Conservation (phyloP, 257 asterid species). For the Datura wrightii region DNA sequence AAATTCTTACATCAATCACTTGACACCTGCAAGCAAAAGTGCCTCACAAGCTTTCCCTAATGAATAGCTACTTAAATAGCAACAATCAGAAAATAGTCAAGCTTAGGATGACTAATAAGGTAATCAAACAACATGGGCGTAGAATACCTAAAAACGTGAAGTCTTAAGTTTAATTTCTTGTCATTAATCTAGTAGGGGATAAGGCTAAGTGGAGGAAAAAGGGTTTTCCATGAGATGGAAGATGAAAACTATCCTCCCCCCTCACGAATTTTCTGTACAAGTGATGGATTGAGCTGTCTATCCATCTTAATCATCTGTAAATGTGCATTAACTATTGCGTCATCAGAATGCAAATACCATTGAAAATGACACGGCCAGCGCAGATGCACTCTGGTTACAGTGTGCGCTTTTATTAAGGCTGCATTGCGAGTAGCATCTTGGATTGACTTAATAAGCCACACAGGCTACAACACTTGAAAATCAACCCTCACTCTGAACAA, state of each 20-base stretch:
- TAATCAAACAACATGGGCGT: not conserved
- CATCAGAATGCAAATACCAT: not conserved
- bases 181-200: conserved; percentile 16
- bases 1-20: conserved; percentile 6
- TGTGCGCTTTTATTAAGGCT: not conserved
- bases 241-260: not conserved
- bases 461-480: not conserved
- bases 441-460: not conserved
- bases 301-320: not conserved
- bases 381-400: conserved; percentile 3
- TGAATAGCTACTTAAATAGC: conserved; percentile 27
- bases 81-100: not conserved
- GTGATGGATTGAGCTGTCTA: conserved; percentile 15
- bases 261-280: not conserved
- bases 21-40: conserved; percentile 17
- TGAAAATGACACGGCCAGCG: not conserved
- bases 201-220: conserved; percentile 7
- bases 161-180: conserved; percentile 20
- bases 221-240: conserved; percentile 2
- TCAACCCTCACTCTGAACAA: conserved; percentile 7
- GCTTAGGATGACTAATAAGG: not conserved
- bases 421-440: conserved; percentile 8
- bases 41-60: not conserved
- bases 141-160: conserved; percentile 15
- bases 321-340: not conserved